Conservation (phyloP, 176 grass and related monocot genomes). For the Themeda triandra region DNA sequence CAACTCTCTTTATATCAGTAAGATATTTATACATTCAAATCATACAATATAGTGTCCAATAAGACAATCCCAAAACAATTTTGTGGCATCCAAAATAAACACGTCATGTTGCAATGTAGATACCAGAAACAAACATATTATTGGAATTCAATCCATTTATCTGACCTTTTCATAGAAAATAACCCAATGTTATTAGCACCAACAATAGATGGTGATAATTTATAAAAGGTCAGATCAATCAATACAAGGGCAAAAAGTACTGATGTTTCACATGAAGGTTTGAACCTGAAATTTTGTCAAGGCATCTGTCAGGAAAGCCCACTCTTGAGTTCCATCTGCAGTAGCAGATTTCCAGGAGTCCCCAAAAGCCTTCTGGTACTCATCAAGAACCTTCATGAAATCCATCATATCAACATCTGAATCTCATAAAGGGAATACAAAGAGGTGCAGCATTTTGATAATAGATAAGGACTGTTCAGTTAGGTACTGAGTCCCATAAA, state of each 20-base stretch:
- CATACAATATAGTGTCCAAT: constrained; percentile 3
- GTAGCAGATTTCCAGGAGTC: constrained; percentile 67
- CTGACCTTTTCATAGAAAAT: neutral
- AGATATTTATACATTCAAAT: neutral
- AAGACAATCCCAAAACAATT: neutral
- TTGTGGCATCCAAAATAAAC: constrained; percentile 18
- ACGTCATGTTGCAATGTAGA: neutral
- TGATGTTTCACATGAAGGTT: neutral
- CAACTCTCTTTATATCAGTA: neutral
- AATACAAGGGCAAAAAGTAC: neutral
- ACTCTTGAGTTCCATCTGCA: constrained; percentile 67
- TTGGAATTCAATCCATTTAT: neutral
- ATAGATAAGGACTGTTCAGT: neutral
- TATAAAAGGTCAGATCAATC: neutral
- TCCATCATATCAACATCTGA: neutral
- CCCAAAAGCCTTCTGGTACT: constrained; percentile 97
- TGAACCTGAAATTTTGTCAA: constrained; percentile 94
- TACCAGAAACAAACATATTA: neutral
- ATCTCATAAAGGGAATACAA: neutral
- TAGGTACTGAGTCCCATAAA: neutral
- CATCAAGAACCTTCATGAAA: constrained; percentile 84
- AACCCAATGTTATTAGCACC: neutral
- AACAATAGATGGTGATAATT: neutral
- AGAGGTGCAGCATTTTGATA: neutral
- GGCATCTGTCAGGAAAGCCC: constrained; percentile 78